Base-by-base conservation (phyloP, 345 rosid species). In the thale cress (Arabidopsis thaliana) region DNA sequence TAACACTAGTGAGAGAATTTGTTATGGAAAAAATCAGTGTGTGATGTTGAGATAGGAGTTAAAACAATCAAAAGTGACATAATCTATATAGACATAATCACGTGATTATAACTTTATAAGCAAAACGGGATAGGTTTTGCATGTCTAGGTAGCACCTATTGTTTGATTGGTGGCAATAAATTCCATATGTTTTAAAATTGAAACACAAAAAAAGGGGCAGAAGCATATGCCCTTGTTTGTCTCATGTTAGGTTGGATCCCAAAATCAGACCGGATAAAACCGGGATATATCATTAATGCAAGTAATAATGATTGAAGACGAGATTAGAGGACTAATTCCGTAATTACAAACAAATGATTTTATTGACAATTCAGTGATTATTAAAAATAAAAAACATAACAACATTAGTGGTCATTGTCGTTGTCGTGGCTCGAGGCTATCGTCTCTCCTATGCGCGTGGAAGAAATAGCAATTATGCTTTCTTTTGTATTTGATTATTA, bases 391-490 rank as follows among this genome's bases (percentile, higher is more conserved):
- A 50, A 50, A 50, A 22, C 28, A 50, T 16, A 7, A 48, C 25
- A 48, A 7, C 20, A 16, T 16, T 16, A 16, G 20, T 16, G 0
- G 51, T 46, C 23, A n/a, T 6, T 49, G 25, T 49, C 5, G 16
- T 22, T 50, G 30, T 50, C 56, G 56, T 50, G 56, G 56, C 30
- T 50, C 56, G 56, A 50, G 56, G 28, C 53, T 23, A 2, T 50
- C 55, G 28, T 50, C 55, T 52, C 24, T 65, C 38, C 20, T 37
- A 1, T 56, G 80, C 80, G 81, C 81, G 78, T 67, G 78, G 74
- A 72, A 72, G 37, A 59, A 38, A 52, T 67, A 20, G 46, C 74
- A 69, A 53, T 13, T 51, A 56, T 51, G 63, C 74, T 14, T 56
- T 68, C 4, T 28, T 32, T 5, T 72, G 20, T 44, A 12, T 13